Conservation (phyloP, 176 grass and related monocot species). For the Hyparrhenia diplandra region DNA sequence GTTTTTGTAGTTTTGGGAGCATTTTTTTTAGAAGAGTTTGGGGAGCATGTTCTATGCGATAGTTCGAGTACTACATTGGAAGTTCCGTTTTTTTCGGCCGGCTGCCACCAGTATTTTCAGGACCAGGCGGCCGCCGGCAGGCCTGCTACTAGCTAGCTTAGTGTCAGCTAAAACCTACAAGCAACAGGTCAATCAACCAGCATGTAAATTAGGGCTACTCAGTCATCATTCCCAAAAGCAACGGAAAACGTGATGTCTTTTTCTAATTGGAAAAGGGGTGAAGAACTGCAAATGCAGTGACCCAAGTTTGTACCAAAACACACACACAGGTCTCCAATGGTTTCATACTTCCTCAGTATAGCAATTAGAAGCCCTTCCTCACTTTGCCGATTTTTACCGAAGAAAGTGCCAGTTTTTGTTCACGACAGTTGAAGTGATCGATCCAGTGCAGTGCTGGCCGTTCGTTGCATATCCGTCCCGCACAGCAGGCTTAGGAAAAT, state of each 20-base stretch:
- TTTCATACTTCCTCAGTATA: too few relatives aligned
- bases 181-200: conserved; percentile 26
- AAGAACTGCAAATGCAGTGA: neutral
- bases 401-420: too few relatives aligned
- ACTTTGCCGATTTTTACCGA: too few relatives aligned
- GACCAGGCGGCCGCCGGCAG: neutral
- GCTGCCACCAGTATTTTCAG: neutral
- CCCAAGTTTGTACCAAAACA: too few relatives aligned
- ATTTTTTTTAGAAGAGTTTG: too few relatives aligned
- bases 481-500: too few relatives aligned
- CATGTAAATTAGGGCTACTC: conserved; percentile 13
- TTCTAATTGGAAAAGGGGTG: conserved; percentile 19
- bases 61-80: neutral
- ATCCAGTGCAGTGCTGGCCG: too few relatives aligned
- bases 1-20: too few relatives aligned
- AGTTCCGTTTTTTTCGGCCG: neutral
- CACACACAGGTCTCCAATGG: too few relatives aligned
- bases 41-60: neutral
- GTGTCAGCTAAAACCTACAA: conserved; percentile 21
- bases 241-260: conserved; percentile 25
- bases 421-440: too few relatives aligned
- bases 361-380: too few relatives aligned
- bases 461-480: too few relatives aligned
- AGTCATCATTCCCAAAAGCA: conserved; percentile 25
- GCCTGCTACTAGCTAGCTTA: neutral